Conservation (phyloP, 2,329 filamentous ascomycete species). For the Hypomyces perniciosus region DNA sequence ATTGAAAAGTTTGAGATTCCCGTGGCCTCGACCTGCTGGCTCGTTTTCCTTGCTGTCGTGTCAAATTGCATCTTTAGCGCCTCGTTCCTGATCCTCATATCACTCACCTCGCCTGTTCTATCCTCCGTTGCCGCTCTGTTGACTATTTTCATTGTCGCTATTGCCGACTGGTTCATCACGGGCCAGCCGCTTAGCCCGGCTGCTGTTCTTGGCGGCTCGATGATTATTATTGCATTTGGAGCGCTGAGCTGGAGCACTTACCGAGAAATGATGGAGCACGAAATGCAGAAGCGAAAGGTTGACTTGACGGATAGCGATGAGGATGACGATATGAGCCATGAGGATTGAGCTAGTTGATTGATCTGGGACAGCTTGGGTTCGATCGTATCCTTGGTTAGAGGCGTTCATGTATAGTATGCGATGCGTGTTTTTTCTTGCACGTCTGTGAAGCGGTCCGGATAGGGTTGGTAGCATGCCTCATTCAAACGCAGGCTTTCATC, state of each 20-base stretch:
- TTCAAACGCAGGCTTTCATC: no score
- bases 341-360: slow-evolving; percentile 17
- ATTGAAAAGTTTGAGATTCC: slow-evolving; percentile 82
- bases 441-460: no score
- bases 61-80: slow-evolving; percentile 91
- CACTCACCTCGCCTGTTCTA: slow-evolving; percentile 84
- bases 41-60: slow-evolving; percentile 73
- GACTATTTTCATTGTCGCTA: slow-evolving; percentile 93
- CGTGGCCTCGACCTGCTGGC: slow-evolving; percentile 67
- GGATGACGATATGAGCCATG: slow-evolving; percentile 35
- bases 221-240: slow-evolving; percentile 86
- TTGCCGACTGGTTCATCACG: slow-evolving; percentile 83
- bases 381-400: background rate
- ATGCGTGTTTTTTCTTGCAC: background rate
- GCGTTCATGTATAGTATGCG: background rate
- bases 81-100: slow-evolving; percentile 87
- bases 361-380: background rate
- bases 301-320: slow-evolving; percentile 44
- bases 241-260: slow-evolving; percentile 88
- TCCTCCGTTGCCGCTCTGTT: slow-evolving; percentile 88
- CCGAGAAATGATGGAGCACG: slow-evolving; percentile 83
- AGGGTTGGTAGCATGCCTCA: no score
- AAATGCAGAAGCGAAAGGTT: slow-evolving; percentile 48
- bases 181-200: slow-evolving; percentile 69
- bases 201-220: slow-evolving; percentile 71